Evolutionary conservation across 306 rosid species (phyloP).

Genomic region (Pueraria montana): DNA sequence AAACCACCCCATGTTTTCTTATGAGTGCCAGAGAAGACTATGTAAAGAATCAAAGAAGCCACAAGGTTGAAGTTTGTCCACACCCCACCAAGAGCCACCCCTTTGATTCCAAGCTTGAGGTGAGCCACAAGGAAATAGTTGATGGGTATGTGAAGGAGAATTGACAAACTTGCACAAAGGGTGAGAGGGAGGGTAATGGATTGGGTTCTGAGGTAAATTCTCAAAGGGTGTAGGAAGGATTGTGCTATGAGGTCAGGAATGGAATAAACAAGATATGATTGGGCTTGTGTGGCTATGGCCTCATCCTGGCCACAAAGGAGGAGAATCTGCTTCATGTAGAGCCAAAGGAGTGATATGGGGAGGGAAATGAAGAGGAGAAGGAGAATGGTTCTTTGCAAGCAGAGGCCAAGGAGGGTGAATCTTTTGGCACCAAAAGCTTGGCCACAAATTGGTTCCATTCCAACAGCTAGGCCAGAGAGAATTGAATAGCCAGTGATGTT

Average conservation of each 20-base stretch:
- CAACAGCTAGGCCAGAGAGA: conserved; percentile 87
- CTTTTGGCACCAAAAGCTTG: conserved; percentile 92
- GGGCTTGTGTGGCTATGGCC: conserved; percentile 78
- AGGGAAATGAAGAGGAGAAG: conserved; percentile 62
- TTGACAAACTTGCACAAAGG: conserved; percentile 72
- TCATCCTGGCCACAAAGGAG: conserved; percentile 76
- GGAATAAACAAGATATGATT: conserved; percentile 74
- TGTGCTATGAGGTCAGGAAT: conserved; percentile 94
- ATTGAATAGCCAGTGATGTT: conserved; percentile 96
- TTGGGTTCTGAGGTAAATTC: conserved; percentile 84
- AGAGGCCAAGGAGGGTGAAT: conserved; percentile 73
- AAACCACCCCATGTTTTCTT: conserved; percentile 78
- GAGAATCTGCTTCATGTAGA: conserved; percentile 73
- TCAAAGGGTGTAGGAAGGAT: conserved; percentile 80
- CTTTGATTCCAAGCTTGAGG: conserved; percentile 73
- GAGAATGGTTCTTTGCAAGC: conserved; percentile 76
- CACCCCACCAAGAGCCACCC: conserved; percentile 85
- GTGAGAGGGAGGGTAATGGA: conserved; percentile 92
- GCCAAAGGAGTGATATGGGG: conserved; percentile 91
- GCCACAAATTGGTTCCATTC: conserved; percentile 95
- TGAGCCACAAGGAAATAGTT: conserved; percentile 68
- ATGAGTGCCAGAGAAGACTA: conserved; percentile 62
- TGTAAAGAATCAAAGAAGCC: conserved; percentile 67
- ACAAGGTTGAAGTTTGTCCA: conserved; percentile 80
- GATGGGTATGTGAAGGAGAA: conserved; percentile 82